Percentiles rank a stretch among this genome's conserved stretches.
Conservation (phyloP, 768 basidiomycete genomes). For the Rhodotorula graminis region DNA sequence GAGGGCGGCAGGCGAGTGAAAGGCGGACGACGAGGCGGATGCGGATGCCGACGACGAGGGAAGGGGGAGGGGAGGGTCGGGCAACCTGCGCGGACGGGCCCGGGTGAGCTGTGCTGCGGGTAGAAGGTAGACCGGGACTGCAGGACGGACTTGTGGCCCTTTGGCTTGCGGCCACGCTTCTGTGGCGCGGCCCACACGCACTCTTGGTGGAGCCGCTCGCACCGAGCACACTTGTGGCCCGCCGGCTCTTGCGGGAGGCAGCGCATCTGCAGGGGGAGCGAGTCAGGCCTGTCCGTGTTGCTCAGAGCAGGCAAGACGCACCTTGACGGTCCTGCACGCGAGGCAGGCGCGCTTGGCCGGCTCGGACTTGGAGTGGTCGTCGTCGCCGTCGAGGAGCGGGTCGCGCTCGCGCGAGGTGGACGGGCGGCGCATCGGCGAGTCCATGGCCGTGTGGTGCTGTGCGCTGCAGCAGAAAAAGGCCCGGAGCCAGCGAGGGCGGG, state of each 20-base stretch:
- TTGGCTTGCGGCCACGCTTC: conserved; percentile 12
- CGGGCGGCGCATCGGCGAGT: no score
- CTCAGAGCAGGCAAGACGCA: background rate
- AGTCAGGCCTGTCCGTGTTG: background rate
- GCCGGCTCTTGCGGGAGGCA: background rate
- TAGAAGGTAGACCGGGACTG: no score
- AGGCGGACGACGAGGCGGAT: no score
- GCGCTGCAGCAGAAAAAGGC: no score
- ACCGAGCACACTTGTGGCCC: background rate
- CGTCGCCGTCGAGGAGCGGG: no score
- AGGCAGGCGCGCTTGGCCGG: background rate
- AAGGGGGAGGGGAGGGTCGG: background rate
- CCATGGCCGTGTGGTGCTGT: no score
- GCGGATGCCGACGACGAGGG: background rate
- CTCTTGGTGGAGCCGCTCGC: background rate
- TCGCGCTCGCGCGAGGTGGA: no score
- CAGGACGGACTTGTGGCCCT: background rate
- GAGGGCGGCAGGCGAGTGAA: background rate
- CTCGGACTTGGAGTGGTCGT: no score
- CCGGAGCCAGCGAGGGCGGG: no score
- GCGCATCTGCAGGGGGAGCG: background rate
- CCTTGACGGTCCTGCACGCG: background rate
- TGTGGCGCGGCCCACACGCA: conserved; percentile 9
- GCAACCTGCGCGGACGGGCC: no score
- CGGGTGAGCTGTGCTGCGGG: no score